Evolutionary conservation across 108 stramenopile genomes (phyloP).

Genomic region (Mayamaea pseudoterrestris): DNA sequence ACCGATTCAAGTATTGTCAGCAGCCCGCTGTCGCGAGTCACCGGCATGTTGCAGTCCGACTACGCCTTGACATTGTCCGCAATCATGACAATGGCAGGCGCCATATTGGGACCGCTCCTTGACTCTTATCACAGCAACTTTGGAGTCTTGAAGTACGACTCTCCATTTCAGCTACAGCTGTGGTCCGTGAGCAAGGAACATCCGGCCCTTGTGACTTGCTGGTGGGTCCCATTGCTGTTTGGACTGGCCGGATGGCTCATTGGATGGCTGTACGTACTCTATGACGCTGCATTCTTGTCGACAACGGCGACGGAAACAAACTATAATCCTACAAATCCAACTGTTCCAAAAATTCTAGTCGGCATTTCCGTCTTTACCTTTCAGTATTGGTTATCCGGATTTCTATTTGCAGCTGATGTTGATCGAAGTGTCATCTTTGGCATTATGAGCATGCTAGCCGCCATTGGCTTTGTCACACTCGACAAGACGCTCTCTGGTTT

Average conservation of each 20-base stretch:
- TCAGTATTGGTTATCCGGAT: slow-evolving; percentile 78
- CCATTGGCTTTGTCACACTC: slow-evolving; percentile 42
- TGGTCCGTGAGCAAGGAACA: slow-evolving; percentile 25
- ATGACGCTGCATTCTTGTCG: slow-evolving; percentile 25
- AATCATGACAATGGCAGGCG: slow-evolving; percentile 55
- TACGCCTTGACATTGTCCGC: slow-evolving; percentile 23
- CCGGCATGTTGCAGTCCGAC: too few relatives aligned
- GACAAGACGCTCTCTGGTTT: slow-evolving; percentile 59
- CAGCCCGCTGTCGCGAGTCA: too few relatives aligned
- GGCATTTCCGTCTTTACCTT: slow-evolving; percentile 76
- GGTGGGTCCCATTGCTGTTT: slow-evolving; percentile 80
- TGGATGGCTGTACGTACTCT: slow-evolving; percentile 69
- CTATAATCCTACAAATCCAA: slow-evolving; percentile 5
- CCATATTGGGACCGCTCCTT: slow-evolving; percentile 69
- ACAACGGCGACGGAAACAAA: slow-evolving; percentile 5
- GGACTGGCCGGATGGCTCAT: slow-evolving; percentile 76
- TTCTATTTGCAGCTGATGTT: slow-evolving; percentile 27
- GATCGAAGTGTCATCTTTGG: slow-evolving; percentile 44
- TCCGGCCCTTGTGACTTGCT: slow-evolving; percentile 55
- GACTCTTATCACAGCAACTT: slow-evolving; percentile 73
- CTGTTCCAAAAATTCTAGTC: slow-evolving; percentile 41
- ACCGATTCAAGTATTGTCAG: too few relatives aligned
- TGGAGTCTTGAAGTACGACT: slow-evolving; percentile 66
- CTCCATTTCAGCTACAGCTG: slow-evolving; percentile 37
- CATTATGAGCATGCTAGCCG: slow-evolving; percentile 56